Conservation (phyloP, 106 monocot genomes). For the Posidonia australis region DNA sequence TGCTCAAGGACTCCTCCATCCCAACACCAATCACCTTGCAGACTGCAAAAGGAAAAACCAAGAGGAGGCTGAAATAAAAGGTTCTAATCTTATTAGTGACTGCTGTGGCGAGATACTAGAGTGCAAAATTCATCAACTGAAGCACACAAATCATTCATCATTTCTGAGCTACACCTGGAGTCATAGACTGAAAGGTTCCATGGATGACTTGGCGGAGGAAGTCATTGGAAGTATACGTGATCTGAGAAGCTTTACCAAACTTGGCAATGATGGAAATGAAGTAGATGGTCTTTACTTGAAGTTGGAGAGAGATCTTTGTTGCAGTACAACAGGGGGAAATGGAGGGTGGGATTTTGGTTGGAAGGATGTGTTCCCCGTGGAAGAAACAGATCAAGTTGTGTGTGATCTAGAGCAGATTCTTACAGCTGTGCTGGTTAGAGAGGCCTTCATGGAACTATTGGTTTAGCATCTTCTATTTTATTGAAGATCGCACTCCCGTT, state of each 20-base stretch:
- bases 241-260: conserved; percentile 12
- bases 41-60: neutral
- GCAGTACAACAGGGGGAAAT: conserved; percentile 22
- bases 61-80: neutral
- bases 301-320: conserved; percentile 48
- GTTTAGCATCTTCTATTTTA: neutral
- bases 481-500: neutral
- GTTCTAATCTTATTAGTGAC: conserved; percentile 31
- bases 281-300: conserved; percentile 27
- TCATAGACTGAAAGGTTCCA: neutral
- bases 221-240: conserved; percentile 24
- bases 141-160: conserved; percentile 8
- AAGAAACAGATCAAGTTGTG: conserved; percentile 36
- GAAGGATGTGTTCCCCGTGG: conserved; percentile 30
- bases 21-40: neutral
- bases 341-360: conserved; percentile 54
- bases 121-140: conserved; percentile 21
- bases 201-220: conserved; percentile 31
- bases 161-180: neutral
- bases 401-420: conserved; percentile 29
- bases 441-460: conserved; percentile 28
- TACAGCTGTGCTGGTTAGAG: conserved; percentile 30
- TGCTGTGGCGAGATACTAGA: conserved; percentile 33
- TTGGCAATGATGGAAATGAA: neutral
- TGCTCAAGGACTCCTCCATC: conserved; percentile 16